Base-by-base conservation (phyloP, 345 rosid genomes). In the Cardamine occulta region DNA sequence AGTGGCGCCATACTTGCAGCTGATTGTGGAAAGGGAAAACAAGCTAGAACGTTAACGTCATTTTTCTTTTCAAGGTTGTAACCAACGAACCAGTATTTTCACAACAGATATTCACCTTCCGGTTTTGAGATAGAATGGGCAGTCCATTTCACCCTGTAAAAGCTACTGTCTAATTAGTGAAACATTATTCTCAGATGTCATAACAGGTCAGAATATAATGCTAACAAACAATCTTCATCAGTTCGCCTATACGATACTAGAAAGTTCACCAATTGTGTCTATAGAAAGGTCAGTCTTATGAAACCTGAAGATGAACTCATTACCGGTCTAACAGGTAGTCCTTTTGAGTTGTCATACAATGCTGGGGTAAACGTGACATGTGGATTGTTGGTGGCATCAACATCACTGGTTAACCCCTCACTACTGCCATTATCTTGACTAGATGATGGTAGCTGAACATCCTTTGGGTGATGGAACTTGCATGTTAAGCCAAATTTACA, bases 391-490 rank as follows among this genome's bases (percentile, higher is more conserved):
- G 67, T 49, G 32, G 76, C 52, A 56, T 79, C 82, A 55, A 66
- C 48, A 66, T 82, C 85, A 80, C 39, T 71, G 63, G 70, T 80
- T 23, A 75, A 74, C 49, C 68, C 91, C 79, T 66, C 80, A 26
- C 65, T 75, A 55, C 68, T 72, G 66, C 68, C 82, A 81, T 73
- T 82, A 60, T 84, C 91, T 84, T 83, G 85, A 45, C 68, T 80
- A 48, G 78, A 63, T 57, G 75, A 76, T 65, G 79, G 57, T 73
- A 85, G 67, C 67, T 80, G 88, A 52, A 87, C 74, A 84, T 94
- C 97, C 74, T 85, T 91, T 73, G 97, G 98, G 80, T 94, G 98
- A 82, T 94, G 83, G 80, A 91, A 94, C 79, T 89, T 94, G 90
- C 98, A 94, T 47, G 90, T 82, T 59, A 82, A 71, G 70, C 97